Conservation (phyloP, 73 alveolate genomes). For the Paramecium octaurelia region DNA sequence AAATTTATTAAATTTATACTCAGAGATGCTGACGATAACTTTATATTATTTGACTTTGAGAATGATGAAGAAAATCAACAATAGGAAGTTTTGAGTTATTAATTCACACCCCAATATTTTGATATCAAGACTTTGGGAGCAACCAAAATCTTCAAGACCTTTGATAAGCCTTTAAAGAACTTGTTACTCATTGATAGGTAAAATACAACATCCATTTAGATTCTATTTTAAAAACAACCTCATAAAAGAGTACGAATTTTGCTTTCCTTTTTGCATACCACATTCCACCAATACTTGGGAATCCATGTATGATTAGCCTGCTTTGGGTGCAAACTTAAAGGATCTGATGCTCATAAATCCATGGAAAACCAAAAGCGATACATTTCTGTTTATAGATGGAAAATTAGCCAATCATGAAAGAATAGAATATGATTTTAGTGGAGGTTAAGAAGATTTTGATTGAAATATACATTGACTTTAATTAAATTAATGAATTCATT, state of each 20-base stretch:
- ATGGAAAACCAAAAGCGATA: constrained; percentile 94
- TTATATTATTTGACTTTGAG: constrained; percentile 72
- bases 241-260: constrained; percentile 83
- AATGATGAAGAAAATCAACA: constrained; percentile 52
- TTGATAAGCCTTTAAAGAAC: constrained; percentile 82
- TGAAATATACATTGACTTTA: background rate
- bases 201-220: background rate
- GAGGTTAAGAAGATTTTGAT: constrained; percentile 33
- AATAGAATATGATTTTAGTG: constrained; percentile 88
- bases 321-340: constrained; percentile 69
- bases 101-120: constrained; percentile 88
- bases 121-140: constrained; percentile 78
- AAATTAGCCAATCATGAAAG: constrained; percentile 91
- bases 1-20: constrained; percentile 69
- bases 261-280: constrained; percentile 95
- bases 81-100: constrained; percentile 79
- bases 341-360: constrained; percentile 87
- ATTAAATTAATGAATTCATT: background rate
- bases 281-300: constrained; percentile 95
- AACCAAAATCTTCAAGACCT: constrained; percentile 75
- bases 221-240: constrained; percentile 88
- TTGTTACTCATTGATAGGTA: constrained; percentile 88
- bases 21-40: constrained; percentile 76
- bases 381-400: constrained; percentile 93
- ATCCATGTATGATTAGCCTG: constrained; percentile 86